Conservation (phyloP, 164 flowering plant species). For the Magnolia changhungtana region DNA sequence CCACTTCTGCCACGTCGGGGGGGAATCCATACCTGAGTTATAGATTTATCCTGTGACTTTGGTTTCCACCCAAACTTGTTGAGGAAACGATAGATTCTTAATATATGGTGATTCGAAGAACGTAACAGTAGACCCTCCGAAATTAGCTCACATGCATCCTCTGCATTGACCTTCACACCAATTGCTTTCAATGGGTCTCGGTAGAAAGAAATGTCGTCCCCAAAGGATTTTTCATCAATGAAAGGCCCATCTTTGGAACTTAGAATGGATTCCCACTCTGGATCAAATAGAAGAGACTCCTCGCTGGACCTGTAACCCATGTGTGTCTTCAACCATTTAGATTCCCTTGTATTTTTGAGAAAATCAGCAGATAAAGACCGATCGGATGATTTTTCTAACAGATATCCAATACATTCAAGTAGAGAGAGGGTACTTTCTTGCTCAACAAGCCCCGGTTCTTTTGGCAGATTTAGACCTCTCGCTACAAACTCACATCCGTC, state of each 20-base stretch:
- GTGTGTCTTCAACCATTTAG: conserved; percentile 21
- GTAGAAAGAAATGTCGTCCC: background rate
- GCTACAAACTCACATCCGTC: conserved; percentile 21
- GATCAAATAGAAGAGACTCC: conserved; percentile 17
- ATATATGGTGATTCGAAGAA: background rate
- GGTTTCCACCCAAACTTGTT: conserved; percentile 13
- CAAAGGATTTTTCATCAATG: conserved; percentile 18
- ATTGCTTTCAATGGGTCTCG: conserved; percentile 10
- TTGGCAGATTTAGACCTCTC: conserved; percentile 12
- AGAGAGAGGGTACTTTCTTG: conserved; percentile 6
- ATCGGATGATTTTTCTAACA: background rate
- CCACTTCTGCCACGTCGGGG: background rate
- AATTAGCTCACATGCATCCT: conserved; percentile 9
- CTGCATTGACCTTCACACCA: conserved; percentile 8
- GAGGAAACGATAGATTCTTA: conserved; percentile 17
- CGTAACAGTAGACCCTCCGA: conserved; percentile 3
- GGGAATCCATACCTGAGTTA: conserved; percentile 16
- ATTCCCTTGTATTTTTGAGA: background rate
- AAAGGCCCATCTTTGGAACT: conserved; percentile 15
- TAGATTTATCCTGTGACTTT: background rate
- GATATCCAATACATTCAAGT: conserved; percentile 12
- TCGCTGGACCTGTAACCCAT: conserved; percentile 18
- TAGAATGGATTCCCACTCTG: conserved; percentile 12
- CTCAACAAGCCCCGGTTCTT: conserved; percentile 4
- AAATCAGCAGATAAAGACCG: background rate